Evolutionary conservation across 306 rosid species (phyloP).

Genomic region (Trichosanthes truncata): DNA sequence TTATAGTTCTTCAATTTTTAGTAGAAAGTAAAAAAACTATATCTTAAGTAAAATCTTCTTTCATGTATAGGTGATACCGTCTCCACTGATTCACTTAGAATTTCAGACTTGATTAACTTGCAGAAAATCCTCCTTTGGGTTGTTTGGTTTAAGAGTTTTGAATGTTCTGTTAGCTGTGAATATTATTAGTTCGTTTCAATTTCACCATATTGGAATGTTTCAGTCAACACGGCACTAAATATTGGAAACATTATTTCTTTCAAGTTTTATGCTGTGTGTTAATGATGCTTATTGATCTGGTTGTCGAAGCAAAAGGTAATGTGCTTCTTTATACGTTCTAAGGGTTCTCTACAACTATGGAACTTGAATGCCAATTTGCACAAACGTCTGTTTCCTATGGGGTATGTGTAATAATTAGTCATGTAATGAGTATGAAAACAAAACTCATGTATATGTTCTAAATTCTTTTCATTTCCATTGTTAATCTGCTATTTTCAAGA

Average conservation of each 20-base stretch:
- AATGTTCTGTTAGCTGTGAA: not conserved
- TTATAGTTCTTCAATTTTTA: not conserved
- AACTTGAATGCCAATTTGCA: not conserved
- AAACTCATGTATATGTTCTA: not conserved
- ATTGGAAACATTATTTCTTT: not conserved
- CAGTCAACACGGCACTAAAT: not conserved
- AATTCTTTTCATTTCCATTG: not conserved
- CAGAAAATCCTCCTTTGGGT: not conserved
- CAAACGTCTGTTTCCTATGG: not conserved
- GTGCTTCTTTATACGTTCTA: not conserved
- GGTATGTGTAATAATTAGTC: not conserved
- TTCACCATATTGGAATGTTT: not conserved
- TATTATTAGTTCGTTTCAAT: not conserved
- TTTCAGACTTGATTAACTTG: not conserved
- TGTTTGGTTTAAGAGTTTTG: not conserved
- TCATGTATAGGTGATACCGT: too few species aligned
- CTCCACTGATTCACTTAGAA: too few species aligned
- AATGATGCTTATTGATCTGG: too few species aligned
- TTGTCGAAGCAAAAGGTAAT: too few species aligned
- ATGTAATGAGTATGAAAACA: not conserved
- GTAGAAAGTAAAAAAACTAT: not conserved
- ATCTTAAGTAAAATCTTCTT: too few species aligned
- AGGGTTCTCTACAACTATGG: not conserved
- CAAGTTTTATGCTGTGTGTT: not conserved
- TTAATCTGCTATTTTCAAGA: not conserved